These are phyloP conservation scores for Pythium brachiatum DNA, from an alignment of 352 stramenopile genomes.

Conservation along the genomic window DNA sequence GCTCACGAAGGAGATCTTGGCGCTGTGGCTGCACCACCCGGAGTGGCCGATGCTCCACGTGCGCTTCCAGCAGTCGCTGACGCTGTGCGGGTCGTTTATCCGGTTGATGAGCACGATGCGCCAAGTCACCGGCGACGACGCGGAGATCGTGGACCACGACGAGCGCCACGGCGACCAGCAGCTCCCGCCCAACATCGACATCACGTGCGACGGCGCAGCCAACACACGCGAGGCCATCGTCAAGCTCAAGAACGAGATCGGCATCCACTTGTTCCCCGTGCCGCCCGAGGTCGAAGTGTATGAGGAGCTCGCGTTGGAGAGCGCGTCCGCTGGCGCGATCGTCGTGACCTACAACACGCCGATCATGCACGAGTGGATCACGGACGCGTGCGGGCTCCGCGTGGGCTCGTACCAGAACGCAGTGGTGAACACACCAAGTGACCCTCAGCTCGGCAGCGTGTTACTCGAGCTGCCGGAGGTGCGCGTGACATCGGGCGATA, in stretches of 20 bases:
- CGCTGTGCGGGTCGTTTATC: conserved; percentile 50
- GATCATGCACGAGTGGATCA: conserved; percentile 75
- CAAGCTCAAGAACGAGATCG: conserved; percentile 58
- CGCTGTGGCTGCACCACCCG: conserved; percentile 54
- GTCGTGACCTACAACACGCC: conserved; percentile 66
- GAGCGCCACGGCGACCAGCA: conserved; percentile 13
- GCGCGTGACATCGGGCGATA: conserved; percentile 48
- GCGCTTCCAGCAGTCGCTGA: conserved; percentile 47
- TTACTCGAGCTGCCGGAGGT: conserved; percentile 44
- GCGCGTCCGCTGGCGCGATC: conserved; percentile 47
- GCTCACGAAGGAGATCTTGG: conserved; percentile 61
- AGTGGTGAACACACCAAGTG: neutral
- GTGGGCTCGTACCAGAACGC: conserved; percentile 52
- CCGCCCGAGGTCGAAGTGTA: conserved; percentile 51
- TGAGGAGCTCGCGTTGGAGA: conserved; percentile 58
- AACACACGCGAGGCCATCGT: conserved; percentile 46
- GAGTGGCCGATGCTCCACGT: conserved; percentile 63
- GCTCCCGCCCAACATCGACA: conserved; percentile 46
- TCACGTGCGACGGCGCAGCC: conserved; percentile 42
- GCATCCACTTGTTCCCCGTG: conserved; percentile 64
- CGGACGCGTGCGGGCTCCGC: conserved; percentile 48
- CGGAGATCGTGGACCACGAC: conserved; percentile 21
- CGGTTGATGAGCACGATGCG: conserved; percentile 43
- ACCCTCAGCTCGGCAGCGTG: neutral
- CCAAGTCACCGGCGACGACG: conserved; percentile 26